A percentile compares a stretch with the other conserved stretches of the same genome.
Conservation (phyloP, 2,329 filamentous ascomycete species). For the Boeremia exigua region DNA sequence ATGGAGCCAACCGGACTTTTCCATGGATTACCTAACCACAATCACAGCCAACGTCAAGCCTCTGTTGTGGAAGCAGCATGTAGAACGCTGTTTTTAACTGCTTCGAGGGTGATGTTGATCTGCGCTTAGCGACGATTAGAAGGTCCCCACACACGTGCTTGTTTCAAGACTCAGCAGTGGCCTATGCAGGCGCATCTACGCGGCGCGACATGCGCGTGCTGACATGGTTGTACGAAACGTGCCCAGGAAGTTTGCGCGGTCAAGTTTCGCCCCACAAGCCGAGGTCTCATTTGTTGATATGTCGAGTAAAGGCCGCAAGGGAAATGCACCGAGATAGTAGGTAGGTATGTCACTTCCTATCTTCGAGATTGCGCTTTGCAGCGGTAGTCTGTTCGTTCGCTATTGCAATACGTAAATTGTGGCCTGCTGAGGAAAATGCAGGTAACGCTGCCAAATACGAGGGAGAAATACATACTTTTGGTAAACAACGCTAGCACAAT, state of each 20-base stretch:
- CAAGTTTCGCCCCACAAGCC: neutral
- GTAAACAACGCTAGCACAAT: neutral
- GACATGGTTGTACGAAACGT: neutral
- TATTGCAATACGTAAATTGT: neutral
- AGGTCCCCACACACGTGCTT: neutral
- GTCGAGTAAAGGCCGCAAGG: neutral
- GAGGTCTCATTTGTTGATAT: neutral
- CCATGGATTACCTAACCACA: neutral
- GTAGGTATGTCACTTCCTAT: no score
- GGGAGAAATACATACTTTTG: neutral
- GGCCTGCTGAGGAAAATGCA: neutral
- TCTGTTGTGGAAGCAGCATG: neutral
- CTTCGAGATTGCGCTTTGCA: no score
- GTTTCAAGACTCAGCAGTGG: neutral
- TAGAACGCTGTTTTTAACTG: neutral
- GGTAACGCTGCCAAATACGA: neutral
- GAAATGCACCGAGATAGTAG: no score
- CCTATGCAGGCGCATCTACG: neutral
- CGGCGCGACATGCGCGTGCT: neutral
- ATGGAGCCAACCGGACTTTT: neutral
- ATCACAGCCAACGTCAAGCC: no score
- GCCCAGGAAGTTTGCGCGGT: neutral
- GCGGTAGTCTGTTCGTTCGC: no score
- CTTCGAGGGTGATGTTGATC: neutral
- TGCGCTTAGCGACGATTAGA: no score